phyloP scores from a whole-genome alignment of 2,329 filamentous ascomycete genomes.

The Sporothrix pseudoabietina region DNA sequence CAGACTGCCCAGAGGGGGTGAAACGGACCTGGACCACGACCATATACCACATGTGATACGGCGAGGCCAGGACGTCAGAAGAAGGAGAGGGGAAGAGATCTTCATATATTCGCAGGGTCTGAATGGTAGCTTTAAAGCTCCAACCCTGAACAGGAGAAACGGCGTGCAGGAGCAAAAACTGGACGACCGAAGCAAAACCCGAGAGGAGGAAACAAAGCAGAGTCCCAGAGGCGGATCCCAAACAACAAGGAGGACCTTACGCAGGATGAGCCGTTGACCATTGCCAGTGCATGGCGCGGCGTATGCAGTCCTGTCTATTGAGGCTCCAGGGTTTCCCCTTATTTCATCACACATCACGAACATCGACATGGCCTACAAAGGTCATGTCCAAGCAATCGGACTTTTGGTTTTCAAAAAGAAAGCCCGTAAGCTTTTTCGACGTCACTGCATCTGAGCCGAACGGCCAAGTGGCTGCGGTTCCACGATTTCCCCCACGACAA shows the following conservation, averaged over 20 bases:
- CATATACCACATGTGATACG: conserved; percentile 2
- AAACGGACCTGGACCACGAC: conserved; percentile 36
- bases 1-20: conserved; percentile 34
- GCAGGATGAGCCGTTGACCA: conserved; percentile 12
- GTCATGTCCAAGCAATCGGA: conserved; percentile 7
- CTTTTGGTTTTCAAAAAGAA: not conserved
- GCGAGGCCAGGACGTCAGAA: conserved; percentile 25
- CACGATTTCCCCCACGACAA: not conserved
- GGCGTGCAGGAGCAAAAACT: conserved; percentile 10
- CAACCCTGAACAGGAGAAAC: conserved; percentile 43
- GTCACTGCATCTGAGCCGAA: not conserved
- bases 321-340: not conserved
- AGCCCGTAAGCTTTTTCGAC: not conserved
- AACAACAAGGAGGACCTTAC: not conserved
- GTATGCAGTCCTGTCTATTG: conserved; percentile 2
- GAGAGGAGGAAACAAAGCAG: conserved; percentile 16
- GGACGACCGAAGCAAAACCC: conserved; percentile 4
- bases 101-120: conserved; percentile 42
- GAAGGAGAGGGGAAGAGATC: conserved; percentile 31
- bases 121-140: conserved; percentile 56
- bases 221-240: not conserved
- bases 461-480: conserved; percentile 28
- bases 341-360: not conserved
- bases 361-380: not conserved
- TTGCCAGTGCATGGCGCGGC: conserved; percentile 24